These are phyloP conservation scores for Chamaecrista fasciculata DNA, from an alignment of 306 rosid genomes.

Conservation along the genomic window DNA sequence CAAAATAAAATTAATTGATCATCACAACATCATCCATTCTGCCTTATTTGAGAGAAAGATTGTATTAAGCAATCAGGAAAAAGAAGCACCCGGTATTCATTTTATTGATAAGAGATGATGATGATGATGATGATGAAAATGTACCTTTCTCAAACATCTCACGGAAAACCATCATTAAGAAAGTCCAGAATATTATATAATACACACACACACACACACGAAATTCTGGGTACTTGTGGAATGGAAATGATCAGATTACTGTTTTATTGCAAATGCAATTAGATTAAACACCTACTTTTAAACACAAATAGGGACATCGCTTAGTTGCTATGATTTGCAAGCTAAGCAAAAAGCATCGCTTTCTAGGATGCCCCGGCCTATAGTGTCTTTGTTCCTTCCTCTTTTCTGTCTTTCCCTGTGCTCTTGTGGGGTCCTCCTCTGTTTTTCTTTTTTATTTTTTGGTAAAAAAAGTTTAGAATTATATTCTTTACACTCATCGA, in stretches of 20 bases:
- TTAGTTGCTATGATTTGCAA: slow-evolving; percentile 32
- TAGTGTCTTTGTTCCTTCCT: slow-evolving; percentile 30
- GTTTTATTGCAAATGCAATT: slow-evolving; percentile 18
- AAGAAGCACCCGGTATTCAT: too few species aligned
- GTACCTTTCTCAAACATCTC: slow-evolving; percentile 23
- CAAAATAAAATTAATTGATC: not conserved
- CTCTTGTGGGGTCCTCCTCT: slow-evolving; percentile 22
- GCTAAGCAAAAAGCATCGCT: slow-evolving; percentile 32
- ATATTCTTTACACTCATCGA: too few species aligned
- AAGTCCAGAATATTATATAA: not conserved
- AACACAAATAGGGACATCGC: slow-evolving; percentile 8
- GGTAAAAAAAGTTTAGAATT: too few species aligned
- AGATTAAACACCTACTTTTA: slow-evolving; percentile 21
- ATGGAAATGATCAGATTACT: slow-evolving; percentile 20
- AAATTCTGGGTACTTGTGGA: slow-evolving; percentile 25
- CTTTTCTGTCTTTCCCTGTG: slow-evolving; percentile 19
- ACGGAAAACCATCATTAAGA: slow-evolving; percentile 5
- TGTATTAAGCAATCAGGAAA: not conserved
- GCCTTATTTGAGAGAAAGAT: not conserved
- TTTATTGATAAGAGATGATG: not conserved
- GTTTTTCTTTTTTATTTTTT: too few species aligned
- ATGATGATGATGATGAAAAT: not conserved
- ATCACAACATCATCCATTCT: not conserved
- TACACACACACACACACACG: not conserved
- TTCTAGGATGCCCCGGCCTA: slow-evolving; percentile 32